Evolutionary conservation across 331 rosid genomes (phyloP).

Genomic region (Quercus phellos): DNA sequence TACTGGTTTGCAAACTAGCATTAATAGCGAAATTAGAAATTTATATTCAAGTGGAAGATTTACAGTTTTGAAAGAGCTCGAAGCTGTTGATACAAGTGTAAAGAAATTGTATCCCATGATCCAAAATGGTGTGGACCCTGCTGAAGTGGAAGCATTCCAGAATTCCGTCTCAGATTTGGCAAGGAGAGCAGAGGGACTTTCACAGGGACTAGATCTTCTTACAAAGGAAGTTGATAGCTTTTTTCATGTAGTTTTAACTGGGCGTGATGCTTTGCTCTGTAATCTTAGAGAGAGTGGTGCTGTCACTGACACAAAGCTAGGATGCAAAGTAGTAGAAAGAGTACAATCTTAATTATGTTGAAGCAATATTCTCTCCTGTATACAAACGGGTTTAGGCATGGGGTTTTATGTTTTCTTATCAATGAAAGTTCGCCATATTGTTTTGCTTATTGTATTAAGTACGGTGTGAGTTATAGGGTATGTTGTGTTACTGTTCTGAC

Average conservation of each 20-base stretch:
- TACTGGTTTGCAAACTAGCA: conserved; percentile 39
- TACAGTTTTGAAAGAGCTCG: conserved; percentile 60
- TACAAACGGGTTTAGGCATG: conserved; percentile 33
- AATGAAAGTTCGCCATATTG: conserved; percentile 9
- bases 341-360: conserved; percentile 23
- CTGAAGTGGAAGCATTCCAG: conserved; percentile 24
- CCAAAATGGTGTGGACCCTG: conserved; percentile 33
- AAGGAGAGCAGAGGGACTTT: conserved; percentile 44
- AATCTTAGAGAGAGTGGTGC: conserved; percentile 45
- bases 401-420: conserved; percentile 15
- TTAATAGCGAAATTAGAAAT: conserved; percentile 60
- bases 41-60: conserved; percentile 35
- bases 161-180: conserved; percentile 43
- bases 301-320: conserved; percentile 18
- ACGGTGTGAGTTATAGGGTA: conserved; percentile 13
- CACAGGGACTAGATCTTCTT: conserved; percentile 64
- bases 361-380: conserved; percentile 14
- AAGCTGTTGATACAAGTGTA: conserved; percentile 47
- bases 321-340: conserved; percentile 27
- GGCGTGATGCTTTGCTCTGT: conserved; percentile 66
- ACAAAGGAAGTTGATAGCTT: conserved; percentile 72
- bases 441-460: conserved; percentile 21
- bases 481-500: background rate
- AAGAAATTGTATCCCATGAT: conserved; percentile 50
- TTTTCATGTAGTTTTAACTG: conserved; percentile 51